These are phyloP conservation scores for Corinectria fuckeliana DNA, from an alignment of 2,329 filamentous ascomycete genomes.

Conservation along the genomic window DNA sequence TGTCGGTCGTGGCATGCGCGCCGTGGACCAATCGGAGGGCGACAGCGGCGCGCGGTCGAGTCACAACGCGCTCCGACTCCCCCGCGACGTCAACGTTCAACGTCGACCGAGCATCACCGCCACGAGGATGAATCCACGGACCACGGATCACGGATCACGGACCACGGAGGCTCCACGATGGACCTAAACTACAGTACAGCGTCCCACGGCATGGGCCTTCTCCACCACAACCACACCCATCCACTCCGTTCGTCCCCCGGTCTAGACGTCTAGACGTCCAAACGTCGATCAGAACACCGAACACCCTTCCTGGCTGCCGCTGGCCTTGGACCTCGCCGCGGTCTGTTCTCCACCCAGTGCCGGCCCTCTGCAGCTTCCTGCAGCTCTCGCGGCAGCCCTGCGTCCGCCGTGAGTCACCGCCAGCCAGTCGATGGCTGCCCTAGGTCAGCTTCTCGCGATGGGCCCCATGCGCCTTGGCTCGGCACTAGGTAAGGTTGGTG, in stretches of 20 bases:
- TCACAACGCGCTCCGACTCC: slow-evolving; percentile 28
- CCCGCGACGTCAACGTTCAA: slow-evolving; percentile 16
- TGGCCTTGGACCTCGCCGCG: background rate
- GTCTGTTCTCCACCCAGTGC: slow-evolving; percentile 11
- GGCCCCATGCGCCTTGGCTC: slow-evolving; percentile 29
- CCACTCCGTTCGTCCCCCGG: no score
- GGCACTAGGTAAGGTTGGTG: slow-evolving; percentile 22
- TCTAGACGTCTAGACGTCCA: background rate
- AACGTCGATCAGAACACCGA: background rate
- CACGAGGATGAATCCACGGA: slow-evolving; percentile 18
- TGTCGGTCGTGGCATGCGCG: background rate
- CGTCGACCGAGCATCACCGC: slow-evolving; percentile 15
- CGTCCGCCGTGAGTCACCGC: slow-evolving; percentile 34
- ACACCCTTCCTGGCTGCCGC: no score
- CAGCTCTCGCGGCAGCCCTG: slow-evolving; percentile 14
- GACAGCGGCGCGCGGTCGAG: slow-evolving; percentile 32
- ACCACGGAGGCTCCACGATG: background rate
- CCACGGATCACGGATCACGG: background rate
- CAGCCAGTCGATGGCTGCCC: slow-evolving; percentile 34
- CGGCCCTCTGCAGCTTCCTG: slow-evolving; percentile 14
- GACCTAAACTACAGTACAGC: background rate
- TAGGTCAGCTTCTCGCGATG: slow-evolving; percentile 33
- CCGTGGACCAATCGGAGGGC: slow-evolving; percentile 25
- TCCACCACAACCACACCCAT: no score
- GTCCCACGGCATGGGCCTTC: no score